phyloP scores from a whole-genome alignment of 192 early-diverging fungal species.

The Helicostylum pulchrum region DNA sequence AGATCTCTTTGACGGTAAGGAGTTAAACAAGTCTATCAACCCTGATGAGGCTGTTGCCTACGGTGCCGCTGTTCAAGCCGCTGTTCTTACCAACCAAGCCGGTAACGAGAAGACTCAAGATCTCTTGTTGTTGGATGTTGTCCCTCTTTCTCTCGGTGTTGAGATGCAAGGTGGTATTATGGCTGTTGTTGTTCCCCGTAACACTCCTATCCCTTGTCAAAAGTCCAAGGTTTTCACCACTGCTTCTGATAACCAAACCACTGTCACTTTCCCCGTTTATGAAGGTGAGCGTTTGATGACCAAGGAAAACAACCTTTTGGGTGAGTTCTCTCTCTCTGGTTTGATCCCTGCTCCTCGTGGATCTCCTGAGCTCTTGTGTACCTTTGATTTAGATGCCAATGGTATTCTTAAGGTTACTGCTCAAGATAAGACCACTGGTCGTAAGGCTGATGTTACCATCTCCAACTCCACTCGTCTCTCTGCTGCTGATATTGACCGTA shows the following conservation, averaged over 20 bases:
- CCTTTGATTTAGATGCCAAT: slow-evolving; percentile 83
- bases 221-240: slow-evolving; percentile 83
- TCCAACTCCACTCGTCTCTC: slow-evolving; percentile 91
- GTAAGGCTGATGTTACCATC: slow-evolving; percentile 91
- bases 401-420: slow-evolving; percentile 90
- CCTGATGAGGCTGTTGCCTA: slow-evolving; percentile 99
- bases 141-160: slow-evolving; percentile 81
- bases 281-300: slow-evolving; percentile 87
- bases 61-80: slow-evolving; percentile 98
- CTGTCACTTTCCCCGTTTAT: slow-evolving; percentile 80
- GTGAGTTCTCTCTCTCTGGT: slow-evolving; percentile 78
- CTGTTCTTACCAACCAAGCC: slow-evolving; percentile 76
- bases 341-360: slow-evolving; percentile 78
- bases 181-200: slow-evolving; percentile 80
- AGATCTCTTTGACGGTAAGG: slow-evolving; percentile 99
- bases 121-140: slow-evolving; percentile 80
- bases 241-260: slow-evolving; percentile 78
- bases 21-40: slow-evolving; percentile 98
- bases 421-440: slow-evolving; percentile 88
- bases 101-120: slow-evolving; percentile 60
- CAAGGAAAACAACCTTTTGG: slow-evolving; percentile 89
- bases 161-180: slow-evolving; percentile 85
- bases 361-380: slow-evolving; percentile 75
- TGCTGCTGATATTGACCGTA: slow-evolving; percentile 89
- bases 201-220: slow-evolving; percentile 79